Evolutionary conservation across 2,329 filamentous ascomycete species (phyloP), one percentile per base, ranked within the genome.

Genomic region (Penicillium sp.): DNA sequence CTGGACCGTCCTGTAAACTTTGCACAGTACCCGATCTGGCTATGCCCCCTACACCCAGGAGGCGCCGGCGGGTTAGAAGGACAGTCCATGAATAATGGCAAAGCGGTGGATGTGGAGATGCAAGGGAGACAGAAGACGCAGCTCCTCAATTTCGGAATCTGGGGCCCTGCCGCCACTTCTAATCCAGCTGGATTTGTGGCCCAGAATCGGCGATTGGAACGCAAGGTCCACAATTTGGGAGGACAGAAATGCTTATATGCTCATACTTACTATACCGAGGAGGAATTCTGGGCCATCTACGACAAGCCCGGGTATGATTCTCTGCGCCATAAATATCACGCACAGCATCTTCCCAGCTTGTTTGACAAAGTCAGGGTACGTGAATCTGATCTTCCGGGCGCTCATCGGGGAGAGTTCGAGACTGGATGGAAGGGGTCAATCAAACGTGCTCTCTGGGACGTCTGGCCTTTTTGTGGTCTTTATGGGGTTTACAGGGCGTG

Each of bases 211-310:
- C 77, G 77, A 36, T 76, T 95, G 16, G 89, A 95, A 72, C 71
- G 74, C 16, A 86, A 86, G 63, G 79, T 91, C 3, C 74, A 75
- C 40, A 77, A 82, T 56, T 78, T 93, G 1, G 83, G 84, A 39
- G 89, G 89, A 2, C 81, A 87, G 74, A 95, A 95, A 73, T 93
- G 88, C 86, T 75, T 95, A 11, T 95, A 95, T 68, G 88, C 89
- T 2, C 87, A 92, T 62, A 86, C 88, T 0, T 95, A 90, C 72
- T 93, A 93, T 67, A 78, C 80, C 13, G 80, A 87, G 52, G 62
- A 70, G 4, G 72, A 75, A 49, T 75, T 75, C 55, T 75, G 72
- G 72, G 45, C 55, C 5, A 69, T 72, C 39, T 74, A 73, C 52
- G 66, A 75, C 45, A 64, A 64, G 34, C 52, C 60, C 2, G 59